These are phyloP conservation scores for Candida nonsorbophila DNA, from an alignment of 805 yeast genomes.

Conservation along the genomic window DNA sequence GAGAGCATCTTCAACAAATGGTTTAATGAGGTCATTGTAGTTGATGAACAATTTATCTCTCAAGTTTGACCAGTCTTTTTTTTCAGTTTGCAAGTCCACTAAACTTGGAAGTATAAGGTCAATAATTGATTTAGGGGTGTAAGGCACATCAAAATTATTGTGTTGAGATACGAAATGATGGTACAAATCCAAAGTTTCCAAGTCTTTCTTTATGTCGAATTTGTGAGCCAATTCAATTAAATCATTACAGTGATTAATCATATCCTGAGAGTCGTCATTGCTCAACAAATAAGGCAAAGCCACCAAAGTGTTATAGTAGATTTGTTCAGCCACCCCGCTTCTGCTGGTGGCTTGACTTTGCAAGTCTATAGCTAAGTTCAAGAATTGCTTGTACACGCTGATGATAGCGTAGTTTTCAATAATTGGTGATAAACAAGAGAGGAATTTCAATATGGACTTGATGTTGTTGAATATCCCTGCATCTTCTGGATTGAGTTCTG, in stretches of 20 bases:
- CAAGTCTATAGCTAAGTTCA: slow-evolving; percentile 51
- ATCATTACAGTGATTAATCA: slow-evolving; percentile 34
- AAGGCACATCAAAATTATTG: slow-evolving; percentile 38
- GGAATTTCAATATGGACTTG: slow-evolving; percentile 66
- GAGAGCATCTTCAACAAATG: slow-evolving; percentile 27
- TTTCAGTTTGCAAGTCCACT: slow-evolving; percentile 22
- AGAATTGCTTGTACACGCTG: slow-evolving; percentile 47
- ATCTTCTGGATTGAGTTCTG: slow-evolving; percentile 14
- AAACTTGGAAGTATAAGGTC: slow-evolving; percentile 49
- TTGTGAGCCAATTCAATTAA: slow-evolving; percentile 41
- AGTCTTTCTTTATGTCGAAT: slow-evolving; percentile 23
- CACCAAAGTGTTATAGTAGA: slow-evolving; percentile 56
- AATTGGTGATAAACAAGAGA: slow-evolving; percentile 62
- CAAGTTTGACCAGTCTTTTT: slow-evolving; percentile 38
- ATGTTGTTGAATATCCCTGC: slow-evolving; percentile 65
- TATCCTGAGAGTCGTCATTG: slow-evolving; percentile 28
- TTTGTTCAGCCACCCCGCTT: slow-evolving; percentile 59
- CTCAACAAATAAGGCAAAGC: slow-evolving; percentile 62
- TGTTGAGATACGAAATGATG: slow-evolving; percentile 32
- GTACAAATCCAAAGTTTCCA: slow-evolving; percentile 16
- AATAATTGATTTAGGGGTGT: slow-evolving; percentile 44
- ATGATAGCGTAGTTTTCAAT: slow-evolving; percentile 39
- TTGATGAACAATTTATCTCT: slow-evolving; percentile 25
- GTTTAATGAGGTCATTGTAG: slow-evolving; percentile 25
- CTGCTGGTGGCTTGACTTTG: slow-evolving; percentile 37